phyloP scores from a whole-genome alignment of 768 basidiomycete species.

The Boletus fagicola region DNA sequence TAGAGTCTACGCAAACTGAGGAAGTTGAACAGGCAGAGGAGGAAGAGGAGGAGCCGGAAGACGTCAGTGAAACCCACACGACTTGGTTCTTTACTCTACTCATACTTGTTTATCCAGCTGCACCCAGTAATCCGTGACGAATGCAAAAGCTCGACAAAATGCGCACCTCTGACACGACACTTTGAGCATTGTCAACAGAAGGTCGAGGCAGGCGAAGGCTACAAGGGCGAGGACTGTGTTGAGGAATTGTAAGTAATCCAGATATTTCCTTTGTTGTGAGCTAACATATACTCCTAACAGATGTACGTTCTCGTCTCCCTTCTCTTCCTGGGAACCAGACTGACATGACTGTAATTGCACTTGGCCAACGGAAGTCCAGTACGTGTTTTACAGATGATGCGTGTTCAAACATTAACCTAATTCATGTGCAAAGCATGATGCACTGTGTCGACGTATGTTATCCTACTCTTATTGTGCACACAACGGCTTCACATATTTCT shows the following conservation, averaged over 20 bases:
- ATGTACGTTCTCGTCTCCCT: slow-evolving; percentile 21
- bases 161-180: slow-evolving; percentile 70
- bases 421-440: slow-evolving; percentile 63
- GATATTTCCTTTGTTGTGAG: neutral
- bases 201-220: slow-evolving; percentile 77
- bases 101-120: slow-evolving; percentile 40
- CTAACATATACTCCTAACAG: slow-evolving; percentile 10
- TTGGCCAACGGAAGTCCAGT: slow-evolving; percentile 58
- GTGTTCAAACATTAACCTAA: slow-evolving; percentile 5
- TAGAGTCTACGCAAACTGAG: slow-evolving; percentile 37
- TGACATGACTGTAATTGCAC: slow-evolving; percentile 6
- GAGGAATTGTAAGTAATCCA: slow-evolving; percentile 73
- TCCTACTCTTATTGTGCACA: neutral
- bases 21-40: slow-evolving; percentile 49
- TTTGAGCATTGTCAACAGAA: slow-evolving; percentile 92
- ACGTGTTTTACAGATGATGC: slow-evolving; percentile 31
- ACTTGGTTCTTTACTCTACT: neutral
- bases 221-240: slow-evolving; percentile 89
- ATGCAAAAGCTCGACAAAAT: slow-evolving; percentile 64
- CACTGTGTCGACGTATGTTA: slow-evolving; percentile 83
- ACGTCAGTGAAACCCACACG: slow-evolving; percentile 50
- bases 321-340: neutral
- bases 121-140: slow-evolving; percentile 74
- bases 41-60: slow-evolving; percentile 69
- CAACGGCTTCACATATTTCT: slow-evolving; percentile 6